A percentile compares a stretch with the other conserved stretches of the same genome.
Evolutionary conservation across 768 basidiomycete species (phyloP).

Genomic region (Lactarius trivialis): DNA sequence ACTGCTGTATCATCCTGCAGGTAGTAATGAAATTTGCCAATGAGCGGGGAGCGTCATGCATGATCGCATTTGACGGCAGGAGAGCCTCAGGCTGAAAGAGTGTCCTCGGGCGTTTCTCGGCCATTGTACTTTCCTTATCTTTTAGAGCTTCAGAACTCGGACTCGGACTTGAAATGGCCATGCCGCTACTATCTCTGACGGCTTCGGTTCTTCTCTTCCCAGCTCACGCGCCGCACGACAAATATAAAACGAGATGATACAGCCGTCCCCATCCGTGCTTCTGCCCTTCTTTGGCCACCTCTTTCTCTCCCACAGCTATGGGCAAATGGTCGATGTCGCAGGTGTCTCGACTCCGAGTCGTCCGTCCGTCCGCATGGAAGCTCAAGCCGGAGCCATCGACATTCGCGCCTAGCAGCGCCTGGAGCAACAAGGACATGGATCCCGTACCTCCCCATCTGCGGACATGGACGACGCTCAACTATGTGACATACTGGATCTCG

Average conservation of each 20-base stretch:
- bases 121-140: not conserved
- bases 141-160: not conserved
- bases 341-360: not conserved
- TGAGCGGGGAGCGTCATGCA: too few relatives aligned
- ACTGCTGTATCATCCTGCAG: too few relatives aligned
- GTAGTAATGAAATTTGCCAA: too few relatives aligned
- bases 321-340: not conserved
- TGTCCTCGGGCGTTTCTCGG: too few relatives aligned
- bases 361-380: slow-evolving; percentile 37
- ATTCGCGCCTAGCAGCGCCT: slow-evolving; percentile 52
- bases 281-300: not conserved
- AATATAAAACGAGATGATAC: not conserved
- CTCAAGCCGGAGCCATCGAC: slow-evolving; percentile 47
- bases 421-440: slow-evolving; percentile 75
- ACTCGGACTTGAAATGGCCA: not conserved
- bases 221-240: not conserved
- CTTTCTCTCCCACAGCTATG: not conserved
- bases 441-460: slow-evolving; percentile 54
- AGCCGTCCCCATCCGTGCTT: not conserved
- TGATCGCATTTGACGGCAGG: too few relatives aligned
- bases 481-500: slow-evolving; percentile 51
- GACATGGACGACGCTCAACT: slow-evolving; percentile 67
- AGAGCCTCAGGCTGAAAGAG: too few relatives aligned
- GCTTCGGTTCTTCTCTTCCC: not conserved
- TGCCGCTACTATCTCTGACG: not conserved